A percentile compares a stretch with the other conserved stretches of the same genome.
These are phyloP conservation scores for Termitomyces sp. DNA, from an alignment of 768 basidiomycete species.

Conservation along the genomic window DNA sequence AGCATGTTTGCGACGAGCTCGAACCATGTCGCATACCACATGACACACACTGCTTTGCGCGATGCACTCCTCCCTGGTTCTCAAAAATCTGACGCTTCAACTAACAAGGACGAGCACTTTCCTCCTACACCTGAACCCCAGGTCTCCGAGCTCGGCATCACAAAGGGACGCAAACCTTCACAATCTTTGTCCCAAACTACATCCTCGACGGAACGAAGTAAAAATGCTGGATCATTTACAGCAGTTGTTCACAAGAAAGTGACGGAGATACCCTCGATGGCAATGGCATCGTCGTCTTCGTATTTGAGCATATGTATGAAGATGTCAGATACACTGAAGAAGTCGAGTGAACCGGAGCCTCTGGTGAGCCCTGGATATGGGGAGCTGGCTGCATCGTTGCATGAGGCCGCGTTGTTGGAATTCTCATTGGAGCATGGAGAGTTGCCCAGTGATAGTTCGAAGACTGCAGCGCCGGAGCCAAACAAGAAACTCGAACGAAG, in stretches of 20 bases:
- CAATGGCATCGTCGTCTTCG: conserved; percentile 14
- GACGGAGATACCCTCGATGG: conserved; percentile 28
- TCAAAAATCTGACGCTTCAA: conserved; percentile 10
- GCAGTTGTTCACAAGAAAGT: conserved; percentile 58
- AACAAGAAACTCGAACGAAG: conserved; percentile 13
- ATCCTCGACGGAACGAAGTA: conserved; percentile 8
- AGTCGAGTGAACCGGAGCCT: neutral
- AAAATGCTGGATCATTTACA: conserved; percentile 32
- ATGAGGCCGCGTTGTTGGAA: conserved; percentile 57
- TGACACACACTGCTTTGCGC: conserved; percentile 31
- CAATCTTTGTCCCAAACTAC: conserved; percentile 19
- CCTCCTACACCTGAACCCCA: conserved; percentile 30
- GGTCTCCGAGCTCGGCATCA: conserved; percentile 21
- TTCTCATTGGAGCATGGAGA: conserved; percentile 45
- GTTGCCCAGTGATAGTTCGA: conserved; percentile 30
- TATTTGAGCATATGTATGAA: conserved; percentile 16
- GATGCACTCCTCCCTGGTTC: conserved; percentile 29
- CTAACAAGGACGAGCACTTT: conserved; percentile 28
- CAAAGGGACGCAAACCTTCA: conserved; percentile 18
- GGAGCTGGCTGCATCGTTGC: conserved; percentile 50
- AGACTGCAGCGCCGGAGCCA: neutral
- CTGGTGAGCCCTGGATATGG: conserved; percentile 40
- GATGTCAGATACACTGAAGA: conserved; percentile 26
- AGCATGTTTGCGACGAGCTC: conserved; percentile 38
- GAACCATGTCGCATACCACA: conserved; percentile 29